A percentile compares a stretch with the other conserved stretches of the same genome.
phyloP scores from a whole-genome alignment of 345 rosid species.

The Bruguiera parviflora region DNA sequence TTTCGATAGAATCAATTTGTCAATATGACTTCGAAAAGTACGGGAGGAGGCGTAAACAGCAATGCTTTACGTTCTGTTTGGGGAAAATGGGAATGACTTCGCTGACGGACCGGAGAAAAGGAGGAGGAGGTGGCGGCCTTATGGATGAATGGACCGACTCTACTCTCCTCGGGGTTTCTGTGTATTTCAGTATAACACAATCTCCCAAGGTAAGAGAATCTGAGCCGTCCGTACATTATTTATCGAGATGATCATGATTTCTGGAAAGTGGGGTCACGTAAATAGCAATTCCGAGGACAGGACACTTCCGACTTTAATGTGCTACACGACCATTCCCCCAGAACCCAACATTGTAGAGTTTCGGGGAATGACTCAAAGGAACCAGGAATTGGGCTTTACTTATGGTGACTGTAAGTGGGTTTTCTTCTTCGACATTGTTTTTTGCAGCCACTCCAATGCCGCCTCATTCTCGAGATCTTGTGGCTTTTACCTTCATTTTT shows the following conservation, averaged over 20 bases:
- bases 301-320: too few species aligned
- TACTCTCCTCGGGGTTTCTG: neutral
- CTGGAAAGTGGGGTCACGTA: too few species aligned
- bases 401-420: too few species aligned
- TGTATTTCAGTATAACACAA: neutral
- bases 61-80: neutral
- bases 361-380: too few species aligned
- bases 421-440: too few species aligned
- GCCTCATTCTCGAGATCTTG: too few species aligned
- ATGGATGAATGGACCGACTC: conserved; percentile 20
- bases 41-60: neutral
- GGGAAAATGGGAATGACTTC: neutral
- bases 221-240: conserved; percentile 9
- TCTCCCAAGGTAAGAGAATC: neutral
- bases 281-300: too few species aligned
- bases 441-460: too few species aligned
- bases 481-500: too few species aligned
- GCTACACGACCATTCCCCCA: too few species aligned
- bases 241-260: neutral
- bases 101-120: conserved; percentile 14
- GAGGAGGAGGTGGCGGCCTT: neutral
- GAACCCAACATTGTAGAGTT: too few species aligned
- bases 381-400: too few species aligned
- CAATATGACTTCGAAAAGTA: conserved; percentile 14
- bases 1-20: neutral